These are phyloP conservation scores for Suhomyces choctaworum DNA, from an alignment of 1,139 yeast genomes.

Conservation along the genomic window DNA sequence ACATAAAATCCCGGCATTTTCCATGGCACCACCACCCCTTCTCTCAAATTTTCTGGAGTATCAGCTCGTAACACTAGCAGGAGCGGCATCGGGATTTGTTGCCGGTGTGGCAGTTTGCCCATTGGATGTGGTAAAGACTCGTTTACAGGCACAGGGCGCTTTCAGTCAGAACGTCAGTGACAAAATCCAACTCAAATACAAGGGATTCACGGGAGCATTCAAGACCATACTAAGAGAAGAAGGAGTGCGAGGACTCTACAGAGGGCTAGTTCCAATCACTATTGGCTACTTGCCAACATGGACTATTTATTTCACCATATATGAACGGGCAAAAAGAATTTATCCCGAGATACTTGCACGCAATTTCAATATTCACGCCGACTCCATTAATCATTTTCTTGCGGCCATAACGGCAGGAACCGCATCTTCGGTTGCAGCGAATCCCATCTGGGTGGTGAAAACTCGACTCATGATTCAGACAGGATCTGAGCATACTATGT, in stretches of 20 bases:
- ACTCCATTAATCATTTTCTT: slow-evolving; percentile 62
- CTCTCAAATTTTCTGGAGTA: slow-evolving; percentile 15
- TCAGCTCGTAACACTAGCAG: slow-evolving; percentile 44
- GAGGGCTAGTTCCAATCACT: slow-evolving; percentile 89
- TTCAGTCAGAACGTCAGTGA: slow-evolving; percentile 7
- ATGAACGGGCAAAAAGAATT: slow-evolving; percentile 69
- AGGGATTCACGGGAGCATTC: slow-evolving; percentile 45
- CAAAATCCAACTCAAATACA: slow-evolving; percentile 15
- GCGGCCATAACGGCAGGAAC: slow-evolving; percentile 92
- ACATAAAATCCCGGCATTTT: slow-evolving; percentile 6
- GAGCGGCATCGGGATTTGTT: slow-evolving; percentile 48
- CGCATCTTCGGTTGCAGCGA: slow-evolving; percentile 80
- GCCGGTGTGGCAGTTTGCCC: slow-evolving; percentile 52
- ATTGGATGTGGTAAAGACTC: slow-evolving; percentile 47
- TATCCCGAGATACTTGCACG: slow-evolving; percentile 37
- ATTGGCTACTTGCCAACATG: slow-evolving; percentile 96
- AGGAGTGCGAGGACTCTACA: slow-evolving; percentile 78
- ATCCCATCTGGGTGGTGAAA: slow-evolving; percentile 97
- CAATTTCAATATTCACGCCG: slow-evolving; percentile 38
- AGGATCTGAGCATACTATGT: slow-evolving; percentile 26
- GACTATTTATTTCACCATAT: slow-evolving; percentile 92
- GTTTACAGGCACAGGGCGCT: slow-evolving; percentile 48
- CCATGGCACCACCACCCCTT: slow-evolving; percentile 7
- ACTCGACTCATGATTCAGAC: slow-evolving; percentile 91
- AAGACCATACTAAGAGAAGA: slow-evolving; percentile 68